phyloP scores from a whole-genome alignment of 345 rosid genomes.

The Hibiscus tridactylites region DNA sequence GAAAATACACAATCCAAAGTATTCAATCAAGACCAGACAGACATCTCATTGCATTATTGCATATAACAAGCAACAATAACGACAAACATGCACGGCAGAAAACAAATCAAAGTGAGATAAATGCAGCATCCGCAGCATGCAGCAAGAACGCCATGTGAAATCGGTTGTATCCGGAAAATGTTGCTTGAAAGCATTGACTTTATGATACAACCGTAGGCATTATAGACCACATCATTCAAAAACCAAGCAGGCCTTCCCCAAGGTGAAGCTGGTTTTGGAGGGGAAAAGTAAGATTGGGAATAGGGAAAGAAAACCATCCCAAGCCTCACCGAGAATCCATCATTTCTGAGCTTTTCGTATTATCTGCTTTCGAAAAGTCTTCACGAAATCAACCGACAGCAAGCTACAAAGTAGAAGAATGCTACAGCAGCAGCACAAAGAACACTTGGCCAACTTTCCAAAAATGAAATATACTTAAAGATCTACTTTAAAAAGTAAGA shows the following conservation, averaged over 20 bases:
- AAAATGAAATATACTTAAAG: not conserved
- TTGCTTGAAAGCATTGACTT: not conserved
- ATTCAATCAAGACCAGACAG: not conserved
- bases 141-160: not conserved
- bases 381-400: too few relatives aligned
- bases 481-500: not conserved
- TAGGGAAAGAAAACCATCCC: not conserved
- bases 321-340: not conserved
- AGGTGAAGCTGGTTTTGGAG: not conserved
- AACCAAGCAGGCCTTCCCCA: not conserved
- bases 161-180: not conserved
- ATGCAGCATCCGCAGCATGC: not conserved
- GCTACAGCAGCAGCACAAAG: not conserved
- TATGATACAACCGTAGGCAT: not conserved
- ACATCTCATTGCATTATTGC: not conserved
- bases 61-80: not conserved
- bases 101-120: not conserved
- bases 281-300: not conserved
- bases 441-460: not conserved
- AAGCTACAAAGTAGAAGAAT: too few relatives aligned
- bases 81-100: not conserved
- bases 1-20: not conserved
- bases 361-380: not conserved
- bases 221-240: not conserved
- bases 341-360: not conserved